Evolutionary conservation across 2,329 filamentous ascomycete species (phyloP).

Genomic region (Penicillium sp.): DNA sequence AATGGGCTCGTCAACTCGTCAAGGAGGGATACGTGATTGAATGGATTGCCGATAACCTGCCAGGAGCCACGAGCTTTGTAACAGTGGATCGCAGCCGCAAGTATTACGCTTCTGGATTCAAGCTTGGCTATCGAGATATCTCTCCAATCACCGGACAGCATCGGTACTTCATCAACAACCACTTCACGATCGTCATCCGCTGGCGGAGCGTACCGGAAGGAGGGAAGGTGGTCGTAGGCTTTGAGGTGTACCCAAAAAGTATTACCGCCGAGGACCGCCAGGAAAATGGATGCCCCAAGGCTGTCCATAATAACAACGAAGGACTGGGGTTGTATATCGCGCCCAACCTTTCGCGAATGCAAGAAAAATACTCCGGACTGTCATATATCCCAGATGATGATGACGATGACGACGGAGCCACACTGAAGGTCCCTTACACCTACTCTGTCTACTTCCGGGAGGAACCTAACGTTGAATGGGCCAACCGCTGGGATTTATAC

Average conservation of each 20-base stretch:
- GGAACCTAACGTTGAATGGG: slow-evolving; percentile 76
- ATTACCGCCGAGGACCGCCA: slow-evolving; percentile 63
- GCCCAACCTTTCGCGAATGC: slow-evolving; percentile 58
- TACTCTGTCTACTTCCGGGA: slow-evolving; percentile 91
- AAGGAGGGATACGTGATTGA: slow-evolving; percentile 80
- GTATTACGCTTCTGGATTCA: slow-evolving; percentile 89
- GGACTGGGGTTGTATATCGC: slow-evolving; percentile 68
- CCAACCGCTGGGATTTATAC: slow-evolving; percentile 81
- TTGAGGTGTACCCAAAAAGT: slow-evolving; percentile 88
- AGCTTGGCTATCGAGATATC: slow-evolving; percentile 73
- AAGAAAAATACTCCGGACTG: slow-evolving; percentile 55
- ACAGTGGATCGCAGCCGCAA: slow-evolving; percentile 80
- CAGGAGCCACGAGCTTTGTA: slow-evolving; percentile 83
- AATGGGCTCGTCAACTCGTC: slow-evolving; percentile 68
- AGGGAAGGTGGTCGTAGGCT: slow-evolving; percentile 78
- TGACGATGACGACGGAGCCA: slow-evolving; percentile 62
- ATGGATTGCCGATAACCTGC: slow-evolving; percentile 91
- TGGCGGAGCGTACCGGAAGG: slow-evolving; percentile 70
- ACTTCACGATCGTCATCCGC: slow-evolving; percentile 79
- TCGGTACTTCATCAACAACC: slow-evolving; percentile 78
- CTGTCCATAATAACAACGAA: slow-evolving; percentile 61
- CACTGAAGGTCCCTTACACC: slow-evolving; percentile 73
- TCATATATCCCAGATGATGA: slow-evolving; percentile 58
- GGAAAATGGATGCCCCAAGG: slow-evolving; percentile 63
- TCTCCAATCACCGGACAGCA: slow-evolving; percentile 58